Base-by-base conservation (phyloP, 2,329 filamentous ascomycete species). In the Endothia cerciana region DNA sequence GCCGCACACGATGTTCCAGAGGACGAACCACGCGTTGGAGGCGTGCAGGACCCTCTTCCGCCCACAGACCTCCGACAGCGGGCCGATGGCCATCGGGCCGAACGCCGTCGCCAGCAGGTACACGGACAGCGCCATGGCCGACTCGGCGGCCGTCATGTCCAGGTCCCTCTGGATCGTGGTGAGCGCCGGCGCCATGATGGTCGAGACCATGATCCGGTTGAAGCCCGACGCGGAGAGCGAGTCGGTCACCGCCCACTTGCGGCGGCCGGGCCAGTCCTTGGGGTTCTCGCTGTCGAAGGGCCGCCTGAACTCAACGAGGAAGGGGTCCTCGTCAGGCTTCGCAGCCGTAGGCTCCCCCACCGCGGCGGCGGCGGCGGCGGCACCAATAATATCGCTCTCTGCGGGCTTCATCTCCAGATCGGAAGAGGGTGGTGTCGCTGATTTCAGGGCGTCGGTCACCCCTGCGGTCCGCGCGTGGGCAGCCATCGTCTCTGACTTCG, bases 171-270 rank as follows among this genome's bases (percentile, higher is more conserved):
- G 79, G 55, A 89, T 84, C 1, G 78, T 71, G 1, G 77, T 69
- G 33, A 89, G 69, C 0, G 81, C 82, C 0, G 82, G 82, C 0
- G 83, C 82, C 75, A 85, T 81, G 71, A 85, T 84, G 0, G 82
- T 83, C 3, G 81, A 83, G 0, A 83, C 80, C 68, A 85, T 77
- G 65, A 84, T 83, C 11, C 80, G 80, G 55, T 82, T 83, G 69
- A 85, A 84, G 8, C 81, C 82, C 0, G 80, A 82, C 2, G 79
- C 78, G 0, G 82, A 84, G 0, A 84, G 75, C 3, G 83, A 77
- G 58, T 81, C 72, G 3, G 82, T 85, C 1, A 82, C 80, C 0
- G 76, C 76, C 83, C 83, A 85, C 72, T 85, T 85, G 2, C 73
- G 74, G 1, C 73, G 66, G 0, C 64, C 71, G 0, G 77, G 72